Evolutionary conservation across 2,329 filamentous ascomycete genomes (phyloP), one percentile per base, ranked within the genome.

Genomic region (Fonsecaea multimorphosa): DNA sequence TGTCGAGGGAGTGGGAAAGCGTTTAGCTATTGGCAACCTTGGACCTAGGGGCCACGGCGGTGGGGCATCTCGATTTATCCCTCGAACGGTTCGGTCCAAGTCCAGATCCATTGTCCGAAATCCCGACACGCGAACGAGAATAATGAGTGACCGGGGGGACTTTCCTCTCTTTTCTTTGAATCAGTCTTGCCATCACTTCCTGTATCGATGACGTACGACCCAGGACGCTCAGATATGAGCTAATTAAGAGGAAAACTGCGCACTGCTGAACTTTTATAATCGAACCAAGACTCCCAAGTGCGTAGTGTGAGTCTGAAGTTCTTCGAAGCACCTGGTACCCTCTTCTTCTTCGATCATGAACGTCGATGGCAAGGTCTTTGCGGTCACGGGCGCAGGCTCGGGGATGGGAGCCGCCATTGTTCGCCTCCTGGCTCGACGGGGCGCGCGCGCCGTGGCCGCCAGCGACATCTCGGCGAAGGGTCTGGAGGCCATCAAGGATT

Each of bases 351-450:
- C 49, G 9, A 12, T 9, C 49, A 52, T 52, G 49, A 52, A n/a
- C 49, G 49, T 52, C 49, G 49, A 52, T 5, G 49, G 49, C 19
- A 60, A 60, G 40, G 38, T 63, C 52, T 63, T 32, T 49, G 38
- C 55, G 16, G 24, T 63, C 4, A 63, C 54, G 19, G 59, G 54
- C 12, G 49, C 38, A 51, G 79, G 79, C 2, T 78, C 77, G 5
- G 83, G 83, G 22, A 85, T 85, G 55, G 83, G 83, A 22, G 77
- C 82, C 9, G 79, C 78, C 16, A 81, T 81, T 9, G 79, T 81
- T 14, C 36, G 8, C 22, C 60, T 54, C 6, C 51, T 62, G 29
- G 60, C 51, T 31, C 32, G 24, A 8, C 14, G 27, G 27, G 53
- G 40, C 16, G 60, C 51, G 24, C 31, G 49, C 8, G 52, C 52